Evolutionary conservation across 768 basidiomycete species (phyloP), one percentile per base, ranked within the genome.

Genomic region (Tylopilus felleus): DNA sequence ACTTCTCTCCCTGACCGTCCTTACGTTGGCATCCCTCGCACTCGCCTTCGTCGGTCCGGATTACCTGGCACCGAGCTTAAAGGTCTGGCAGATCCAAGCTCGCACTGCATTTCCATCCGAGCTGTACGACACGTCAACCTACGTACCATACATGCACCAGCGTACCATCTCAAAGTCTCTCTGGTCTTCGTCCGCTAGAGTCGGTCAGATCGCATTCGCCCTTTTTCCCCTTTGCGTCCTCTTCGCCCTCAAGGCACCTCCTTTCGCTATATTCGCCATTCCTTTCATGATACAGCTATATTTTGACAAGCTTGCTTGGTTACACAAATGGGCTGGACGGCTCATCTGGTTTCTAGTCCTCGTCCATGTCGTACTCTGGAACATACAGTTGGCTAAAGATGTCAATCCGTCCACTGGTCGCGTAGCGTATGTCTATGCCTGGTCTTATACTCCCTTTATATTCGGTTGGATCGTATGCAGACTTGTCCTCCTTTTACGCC

Each of bases 321-420:
- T 90, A 8, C 90, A 91, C 67, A 79, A 80, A 25, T 88, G 88
- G 83, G 72, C 80, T 5, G 90, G 85, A 2, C 75, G 88, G 49
- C 70, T 90, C 40, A 77, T 90, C 21, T 92, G 86, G 83, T 65
- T 82, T 44, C 66, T 87, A 49, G 78, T 80, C 8, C 66, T 78
- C 4, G 59, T 82, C 3, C 89, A 92, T 65, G 81, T 85, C 29
- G 74, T 70, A 3, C 70, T 85, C 1, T 92, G 89, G 90, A 83
- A 81, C 52, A 76, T 86, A 7, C 85, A 90, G 64, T 73, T 91
- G 40, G 65, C 69, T 38, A 71, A 66, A 14, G 86, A 90, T 54
- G 71, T 67, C 54, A 73, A 80, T 22, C 59, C 63, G 14, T 71
- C 58, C 36, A 77, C 75, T 10, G 75, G 72, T 53, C 75, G 71